Base-by-base conservation (phyloP, 163 green algal species). In the Scenedesmus sp. region DNA sequence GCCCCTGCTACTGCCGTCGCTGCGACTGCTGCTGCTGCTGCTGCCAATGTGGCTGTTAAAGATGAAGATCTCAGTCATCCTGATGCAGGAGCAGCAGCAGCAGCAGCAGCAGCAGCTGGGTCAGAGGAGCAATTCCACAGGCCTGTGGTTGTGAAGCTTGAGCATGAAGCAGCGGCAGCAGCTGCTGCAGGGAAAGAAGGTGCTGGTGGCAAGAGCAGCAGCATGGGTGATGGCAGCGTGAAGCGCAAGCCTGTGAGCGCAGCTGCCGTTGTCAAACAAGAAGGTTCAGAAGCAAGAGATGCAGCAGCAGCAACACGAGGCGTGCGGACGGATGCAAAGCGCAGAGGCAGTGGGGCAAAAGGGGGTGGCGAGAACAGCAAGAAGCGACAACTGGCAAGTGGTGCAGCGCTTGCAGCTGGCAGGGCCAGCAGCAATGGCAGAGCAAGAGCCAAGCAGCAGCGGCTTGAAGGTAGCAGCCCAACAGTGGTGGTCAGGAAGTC, bases 71-170 rank as follows among this genome's bases (percentile, higher is more conserved):
- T 53, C 18, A 87, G 26, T 24, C 30, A 76, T 1, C 82, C 43
- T 24, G 53, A 37, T 42, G 61, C 26, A n/a, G 30, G 26, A 37
- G 30, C 16, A 35, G 80, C 53, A 26, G 56, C 44, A 35, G 49
- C 26, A 43, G 49, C 81, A 86, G 10, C 30, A 68, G 49, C 30
- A 61, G 82, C 15, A 87, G 81, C 81, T 78, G 61, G 61, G 22
- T 37, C 24, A 35, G 61, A 35, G 24, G 61, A 37, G 10, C 61
- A 35, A 20, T 15, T 12, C 5, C 49, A 56, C 12, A 40, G 7
- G 65, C 30, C 1, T 40, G 26, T 76, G 65, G 24, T 30, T 40
- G 7, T 76, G 15, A 16, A 76, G 65, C 65, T 40, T 4, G 65
- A 40, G 65, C 30, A 76, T 0, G 0, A 7, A 76, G 30, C 4